phyloP scores from a whole-genome alignment of 2,329 filamentous ascomycete species.

The Pezizomycotina sp. region DNA sequence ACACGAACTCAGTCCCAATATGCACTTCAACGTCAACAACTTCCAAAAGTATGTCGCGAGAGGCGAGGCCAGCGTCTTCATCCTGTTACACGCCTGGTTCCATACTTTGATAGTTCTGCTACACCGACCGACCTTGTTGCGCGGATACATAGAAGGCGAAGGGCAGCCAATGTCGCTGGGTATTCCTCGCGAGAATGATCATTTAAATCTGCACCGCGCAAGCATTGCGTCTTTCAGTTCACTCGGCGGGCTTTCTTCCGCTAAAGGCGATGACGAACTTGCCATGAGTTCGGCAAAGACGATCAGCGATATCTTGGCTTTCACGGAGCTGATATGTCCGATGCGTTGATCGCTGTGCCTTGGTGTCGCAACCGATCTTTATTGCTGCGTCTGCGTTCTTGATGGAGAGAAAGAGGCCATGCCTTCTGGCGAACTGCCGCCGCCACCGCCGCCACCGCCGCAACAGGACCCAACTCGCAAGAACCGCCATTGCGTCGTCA shows the following conservation, averaged over 20 bases:
- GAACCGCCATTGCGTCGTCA: too few species aligned
- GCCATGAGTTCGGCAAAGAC: slow-evolving; percentile 85
- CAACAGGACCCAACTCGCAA: too few species aligned
- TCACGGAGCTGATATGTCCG: slow-evolving; percentile 69
- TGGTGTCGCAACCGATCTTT: slow-evolving; percentile 80
- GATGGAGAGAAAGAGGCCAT: slow-evolving; percentile 60
- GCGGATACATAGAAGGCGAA: slow-evolving; percentile 53
- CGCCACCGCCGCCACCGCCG: too few species aligned
- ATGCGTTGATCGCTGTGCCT: slow-evolving; percentile 73
- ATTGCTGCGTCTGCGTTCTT: slow-evolving; percentile 80
- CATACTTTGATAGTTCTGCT: slow-evolving; percentile 72
- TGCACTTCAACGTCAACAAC: slow-evolving; percentile 73
- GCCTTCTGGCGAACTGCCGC: too few species aligned
- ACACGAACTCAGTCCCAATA: slow-evolving; percentile 56
- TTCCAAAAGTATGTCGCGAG: slow-evolving; percentile 70
- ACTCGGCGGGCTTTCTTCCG: background rate
- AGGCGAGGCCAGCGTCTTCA: slow-evolving; percentile 72
- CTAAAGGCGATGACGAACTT: too few species aligned
- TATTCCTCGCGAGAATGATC: slow-evolving; percentile 45
- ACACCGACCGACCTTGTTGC: slow-evolving; percentile 67
- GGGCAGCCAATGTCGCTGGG: slow-evolving; percentile 61
- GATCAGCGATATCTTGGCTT: slow-evolving; percentile 73
- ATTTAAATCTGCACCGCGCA: slow-evolving; percentile 24
- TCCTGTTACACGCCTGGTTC: slow-evolving; percentile 77
- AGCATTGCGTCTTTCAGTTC: background rate